phyloP scores from a whole-genome alignment of 2,329 filamentous ascomycete genomes.

The Biscogniauxia mediterranea region DNA sequence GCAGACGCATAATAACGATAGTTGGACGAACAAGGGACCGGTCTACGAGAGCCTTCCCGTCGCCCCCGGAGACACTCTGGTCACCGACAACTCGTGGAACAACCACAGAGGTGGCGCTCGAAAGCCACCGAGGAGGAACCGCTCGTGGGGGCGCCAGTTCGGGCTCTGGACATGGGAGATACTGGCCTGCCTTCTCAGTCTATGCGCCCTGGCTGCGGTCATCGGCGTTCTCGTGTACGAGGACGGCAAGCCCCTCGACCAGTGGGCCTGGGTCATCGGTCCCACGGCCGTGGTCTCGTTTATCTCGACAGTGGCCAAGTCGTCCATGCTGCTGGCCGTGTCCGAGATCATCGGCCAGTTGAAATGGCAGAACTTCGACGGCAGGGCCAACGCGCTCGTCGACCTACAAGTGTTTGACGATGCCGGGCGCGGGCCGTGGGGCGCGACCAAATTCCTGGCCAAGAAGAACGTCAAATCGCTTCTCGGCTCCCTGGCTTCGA shows the following conservation, averaged over 20 bases:
- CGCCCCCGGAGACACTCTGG: too few species aligned
- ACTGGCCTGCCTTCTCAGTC: constrained; percentile 33
- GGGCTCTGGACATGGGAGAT: not conserved
- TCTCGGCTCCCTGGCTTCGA: constrained; percentile 9
- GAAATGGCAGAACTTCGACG: constrained; percentile 12
- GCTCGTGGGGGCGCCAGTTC: not conserved
- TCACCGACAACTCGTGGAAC: not conserved
- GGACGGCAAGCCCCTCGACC: constrained; percentile 9
- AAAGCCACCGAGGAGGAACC: not conserved
- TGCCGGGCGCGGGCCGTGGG: constrained; percentile 8
- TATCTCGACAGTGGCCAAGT: constrained; percentile 13
- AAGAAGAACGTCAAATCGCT: constrained; percentile 6
- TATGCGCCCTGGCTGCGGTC: constrained; percentile 40
- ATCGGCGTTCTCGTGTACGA: constrained; percentile 10
- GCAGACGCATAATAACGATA: not conserved
- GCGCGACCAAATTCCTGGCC: constrained; percentile 6
- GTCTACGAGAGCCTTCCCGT: not conserved
- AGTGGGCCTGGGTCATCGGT: constrained; percentile 11
- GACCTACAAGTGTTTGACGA: constrained; percentile 12
- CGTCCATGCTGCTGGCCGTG: constrained; percentile 10
- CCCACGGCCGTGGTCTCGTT: constrained; percentile 16
- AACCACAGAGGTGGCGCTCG: not conserved
- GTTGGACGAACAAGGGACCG: not conserved
- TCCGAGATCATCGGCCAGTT: constrained; percentile 13
- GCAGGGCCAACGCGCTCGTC: not conserved